Evolutionary conservation across 1,284 basidiomycete genomes (phyloP), one percentile per base, ranked within the genome.

Genomic region (Singerocomus inundabilis): DNA sequence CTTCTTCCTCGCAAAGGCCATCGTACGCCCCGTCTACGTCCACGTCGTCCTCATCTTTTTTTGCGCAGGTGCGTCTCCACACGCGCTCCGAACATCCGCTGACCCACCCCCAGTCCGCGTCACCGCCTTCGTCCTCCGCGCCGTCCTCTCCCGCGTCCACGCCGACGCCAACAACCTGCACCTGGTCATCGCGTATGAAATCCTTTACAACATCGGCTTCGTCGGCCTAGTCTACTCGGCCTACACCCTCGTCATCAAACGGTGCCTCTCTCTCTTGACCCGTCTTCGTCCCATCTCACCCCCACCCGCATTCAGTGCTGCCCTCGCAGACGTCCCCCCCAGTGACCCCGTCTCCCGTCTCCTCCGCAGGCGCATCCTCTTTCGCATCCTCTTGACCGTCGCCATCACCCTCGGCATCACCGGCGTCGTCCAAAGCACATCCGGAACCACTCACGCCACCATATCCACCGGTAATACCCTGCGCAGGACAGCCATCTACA

Each of bases 41-140:
- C 68, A 71, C 51, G 55, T 73, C 48, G 52, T 71, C 5, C 58
- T 80, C 31, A 49, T 67, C 0, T 26, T 79, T 0, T 81, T 81
- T 59, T 79, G 75, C 52, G 15, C 62, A 12, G 66, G 79, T 80
- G 48, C 52, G 77, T 53, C 16, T 10, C 5, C 4, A 44, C 35
- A 1, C 18, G 0, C 6, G 8, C 44, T 68, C 12, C 53, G 68
- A 0, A 63, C 68, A 38, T 47, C 5, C n/a, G 26, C 44, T 73
- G 10, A 58, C 70, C 4, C 63, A 63, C 12, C 59, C 60, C 3
- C n/a, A 54, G 68, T 74, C 13, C 76, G 76, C 29, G 71, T 77
- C 57, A 26, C 46, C 0, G 58, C 64, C 0, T 71, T 72, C 34
- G 35, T 59, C n/a, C 48, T 71, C 13, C 64, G 70, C 3, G 61